Evolutionary conservation across 495 filamentous ascomycete species (phyloP).

Genomic region (Lophiotrema nucula): DNA sequence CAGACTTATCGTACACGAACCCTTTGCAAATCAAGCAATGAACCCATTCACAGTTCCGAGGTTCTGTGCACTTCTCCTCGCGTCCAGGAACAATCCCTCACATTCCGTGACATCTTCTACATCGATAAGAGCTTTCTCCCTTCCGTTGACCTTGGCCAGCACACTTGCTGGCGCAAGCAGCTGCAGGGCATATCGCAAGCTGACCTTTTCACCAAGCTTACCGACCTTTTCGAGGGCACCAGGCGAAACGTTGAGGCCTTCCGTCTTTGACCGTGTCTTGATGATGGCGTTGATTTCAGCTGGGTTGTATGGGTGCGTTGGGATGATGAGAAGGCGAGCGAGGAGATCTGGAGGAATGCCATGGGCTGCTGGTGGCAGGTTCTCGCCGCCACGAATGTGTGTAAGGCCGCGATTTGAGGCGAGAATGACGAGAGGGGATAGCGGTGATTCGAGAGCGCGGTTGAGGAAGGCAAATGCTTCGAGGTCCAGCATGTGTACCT

Average conservation of each 20-base stretch:
- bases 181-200: conserved; percentile 88
- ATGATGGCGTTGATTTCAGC: conserved; percentile 91
- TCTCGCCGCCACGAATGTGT: conserved; percentile 74
- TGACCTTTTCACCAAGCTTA: conserved; percentile 80
- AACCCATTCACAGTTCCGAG: conserved; percentile 27
- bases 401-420: conserved; percentile 93
- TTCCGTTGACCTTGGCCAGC: conserved; percentile 54
- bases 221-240: conserved; percentile 81
- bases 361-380: conserved; percentile 66
- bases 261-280: conserved; percentile 73
- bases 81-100: conserved; percentile 86
- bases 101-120: conserved; percentile 83
- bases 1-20: conserved; percentile 5
- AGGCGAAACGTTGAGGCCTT: conserved; percentile 75
- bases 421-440: conserved; percentile 94
- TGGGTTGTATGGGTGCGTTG: conserved; percentile 78
- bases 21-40: conserved; percentile 17
- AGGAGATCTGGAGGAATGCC: conserved; percentile 91
- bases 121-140: conserved; percentile 72
- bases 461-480: conserved; percentile 99
- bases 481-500: conserved; percentile 98
- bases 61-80: conserved; percentile 68
- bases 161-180: conserved; percentile 83
- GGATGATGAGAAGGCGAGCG: conserved; percentile 89
- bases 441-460: conserved; percentile 86